These are phyloP conservation scores for Pestalotiopsis sp. DNA, from an alignment of 2,329 filamentous ascomycete species.

Conservation along the genomic window DNA sequence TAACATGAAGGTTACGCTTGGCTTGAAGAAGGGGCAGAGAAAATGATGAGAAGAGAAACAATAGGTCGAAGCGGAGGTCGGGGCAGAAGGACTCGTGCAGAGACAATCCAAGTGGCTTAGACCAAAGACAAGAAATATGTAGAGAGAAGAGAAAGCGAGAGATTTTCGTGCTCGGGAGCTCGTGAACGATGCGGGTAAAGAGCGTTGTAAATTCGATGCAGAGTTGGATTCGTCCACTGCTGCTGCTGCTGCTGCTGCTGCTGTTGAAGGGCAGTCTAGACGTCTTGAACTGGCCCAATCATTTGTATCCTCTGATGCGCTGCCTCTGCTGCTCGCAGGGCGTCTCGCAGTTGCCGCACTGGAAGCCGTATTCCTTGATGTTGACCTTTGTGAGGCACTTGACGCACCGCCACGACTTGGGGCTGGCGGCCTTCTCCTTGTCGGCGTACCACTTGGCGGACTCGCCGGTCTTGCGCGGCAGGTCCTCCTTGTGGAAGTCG, in stretches of 20 bases:
- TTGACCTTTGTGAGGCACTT: conserved; percentile 52
- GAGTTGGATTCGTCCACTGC: background rate
- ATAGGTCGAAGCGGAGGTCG: background rate
- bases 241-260: too few relatives aligned
- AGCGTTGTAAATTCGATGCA: background rate
- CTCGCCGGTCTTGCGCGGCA: conserved; percentile 26
- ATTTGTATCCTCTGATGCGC: conserved; percentile 19
- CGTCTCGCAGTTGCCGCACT: conserved; percentile 50
- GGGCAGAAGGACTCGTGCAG: background rate
- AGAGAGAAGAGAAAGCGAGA: background rate
- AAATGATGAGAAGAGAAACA: background rate
- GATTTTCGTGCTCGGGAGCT: background rate
- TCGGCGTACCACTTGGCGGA: conserved; percentile 40
- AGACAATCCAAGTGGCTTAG: background rate
- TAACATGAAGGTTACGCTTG: background rate
- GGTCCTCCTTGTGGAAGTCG: conserved; percentile 57
- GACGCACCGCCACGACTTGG: conserved; percentile 57
- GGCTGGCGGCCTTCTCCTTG: conserved; percentile 39
- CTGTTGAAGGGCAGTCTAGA: too few relatives aligned
- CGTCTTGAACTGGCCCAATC: background rate
- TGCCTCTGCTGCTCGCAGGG: conserved; percentile 46
- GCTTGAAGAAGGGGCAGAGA: background rate
- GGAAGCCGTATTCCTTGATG: conserved; percentile 42
- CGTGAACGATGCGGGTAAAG: background rate
- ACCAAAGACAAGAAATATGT: background rate